Conservation (phyloP, 495 filamentous ascomycete genomes). For the Podospora conica region DNA sequence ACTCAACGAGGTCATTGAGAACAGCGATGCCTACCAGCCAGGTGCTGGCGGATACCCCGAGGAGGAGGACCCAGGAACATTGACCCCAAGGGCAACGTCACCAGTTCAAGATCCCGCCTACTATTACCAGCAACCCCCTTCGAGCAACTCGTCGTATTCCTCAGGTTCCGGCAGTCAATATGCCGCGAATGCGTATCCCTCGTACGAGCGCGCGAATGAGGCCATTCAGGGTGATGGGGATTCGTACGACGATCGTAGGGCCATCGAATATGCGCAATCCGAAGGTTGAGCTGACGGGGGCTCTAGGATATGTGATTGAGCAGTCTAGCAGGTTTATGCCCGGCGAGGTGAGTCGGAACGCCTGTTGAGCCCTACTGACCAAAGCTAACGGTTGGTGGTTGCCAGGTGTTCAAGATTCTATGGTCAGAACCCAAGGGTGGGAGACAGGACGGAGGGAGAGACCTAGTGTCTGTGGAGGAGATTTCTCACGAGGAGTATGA, state of each 20-base stretch:
- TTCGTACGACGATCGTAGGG: background rate
- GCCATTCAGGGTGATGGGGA: background rate
- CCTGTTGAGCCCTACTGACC: no score
- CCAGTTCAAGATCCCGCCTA: no score
- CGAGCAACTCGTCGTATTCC: background rate
- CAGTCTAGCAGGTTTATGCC: conserved; percentile 35
- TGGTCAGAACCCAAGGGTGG: conserved; percentile 43
- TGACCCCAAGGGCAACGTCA: background rate
- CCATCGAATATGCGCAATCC: background rate
- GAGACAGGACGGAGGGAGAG: conserved; percentile 25
- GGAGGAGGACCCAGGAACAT: background rate
- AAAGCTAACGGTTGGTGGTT: background rate
- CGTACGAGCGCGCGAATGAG: no score
- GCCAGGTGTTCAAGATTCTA: conserved; percentile 41
- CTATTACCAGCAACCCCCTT: background rate
- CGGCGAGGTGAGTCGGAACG: conserved; percentile 30
- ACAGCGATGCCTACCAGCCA: background rate
- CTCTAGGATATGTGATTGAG: conserved; percentile 37
- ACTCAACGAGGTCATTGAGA: background rate
- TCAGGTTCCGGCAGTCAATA: background rate
- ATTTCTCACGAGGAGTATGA: background rate
- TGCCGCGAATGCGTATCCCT: background rate
- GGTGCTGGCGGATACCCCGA: background rate
- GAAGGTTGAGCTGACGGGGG: background rate
- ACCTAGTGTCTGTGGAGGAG: conserved; percentile 11